Evolutionary conservation across 495 filamentous ascomycete species (phyloP).

Genomic region (Viridothelium virens): DNA sequence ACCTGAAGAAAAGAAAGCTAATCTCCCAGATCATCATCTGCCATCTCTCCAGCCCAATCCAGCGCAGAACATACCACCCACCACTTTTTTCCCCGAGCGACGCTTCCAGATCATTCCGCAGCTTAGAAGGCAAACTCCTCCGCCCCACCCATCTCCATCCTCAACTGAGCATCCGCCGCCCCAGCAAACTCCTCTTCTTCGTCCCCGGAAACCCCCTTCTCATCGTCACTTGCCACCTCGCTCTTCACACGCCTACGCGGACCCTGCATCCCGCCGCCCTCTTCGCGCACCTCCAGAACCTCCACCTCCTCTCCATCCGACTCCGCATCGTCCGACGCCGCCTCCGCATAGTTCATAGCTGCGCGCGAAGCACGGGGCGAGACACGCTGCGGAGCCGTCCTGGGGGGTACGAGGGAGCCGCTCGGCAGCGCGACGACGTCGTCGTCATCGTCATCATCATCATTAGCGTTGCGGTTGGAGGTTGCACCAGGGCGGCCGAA

Average conservation of each 20-base stretch:
- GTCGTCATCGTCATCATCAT: background rate
- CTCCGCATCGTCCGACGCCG: background rate
- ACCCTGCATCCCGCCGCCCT: too few relatives aligned
- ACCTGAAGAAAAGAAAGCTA: too few relatives aligned
- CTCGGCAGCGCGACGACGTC: background rate
- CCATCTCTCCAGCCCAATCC: too few relatives aligned
- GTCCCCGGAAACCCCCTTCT: background rate
- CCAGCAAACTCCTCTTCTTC: background rate
- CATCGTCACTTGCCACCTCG: background rate
- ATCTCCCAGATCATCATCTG: too few relatives aligned
- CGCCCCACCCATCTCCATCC: background rate
- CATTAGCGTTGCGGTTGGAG: background rate
- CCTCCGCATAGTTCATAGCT: background rate
- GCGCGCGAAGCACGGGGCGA: background rate
- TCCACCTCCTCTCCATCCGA: background rate
- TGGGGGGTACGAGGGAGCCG: too few relatives aligned
- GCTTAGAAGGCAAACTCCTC: background rate
- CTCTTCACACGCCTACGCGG: background rate
- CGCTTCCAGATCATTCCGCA: too few relatives aligned
- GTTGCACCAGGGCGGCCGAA: background rate
- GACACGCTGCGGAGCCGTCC: background rate
- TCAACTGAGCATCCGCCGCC: background rate
- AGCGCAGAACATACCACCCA: too few relatives aligned
- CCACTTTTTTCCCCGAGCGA: too few relatives aligned
- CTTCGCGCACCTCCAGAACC: background rate